Conservation (phyloP, 306 rosid species). For the Erythrophleum fordii region DNA sequence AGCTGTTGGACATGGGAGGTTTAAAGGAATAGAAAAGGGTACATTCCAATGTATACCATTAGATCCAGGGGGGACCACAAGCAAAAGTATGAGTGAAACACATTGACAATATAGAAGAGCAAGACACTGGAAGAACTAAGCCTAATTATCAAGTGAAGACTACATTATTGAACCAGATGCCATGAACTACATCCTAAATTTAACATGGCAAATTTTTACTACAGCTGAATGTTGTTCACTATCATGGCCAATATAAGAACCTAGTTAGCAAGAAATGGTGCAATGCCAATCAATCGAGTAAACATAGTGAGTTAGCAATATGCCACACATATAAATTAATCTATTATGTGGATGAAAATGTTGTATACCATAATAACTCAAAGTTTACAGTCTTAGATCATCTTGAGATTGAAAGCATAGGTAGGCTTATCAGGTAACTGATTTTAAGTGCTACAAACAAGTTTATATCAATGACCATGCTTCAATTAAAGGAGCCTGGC, state of each 20-base stretch:
- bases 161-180: background rate
- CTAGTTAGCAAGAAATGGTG: slow-evolving; percentile 15
- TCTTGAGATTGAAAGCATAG: slow-evolving; percentile 9
- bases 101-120: slow-evolving; percentile 11
- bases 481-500: slow-evolving; percentile 28
- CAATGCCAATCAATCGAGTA: slow-evolving; percentile 14
- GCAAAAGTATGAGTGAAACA: slow-evolving; percentile 17
- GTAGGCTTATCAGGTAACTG: slow-evolving; percentile 13
- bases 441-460: slow-evolving; percentile 22
- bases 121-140: background rate
- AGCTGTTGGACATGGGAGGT: slow-evolving; percentile 12
- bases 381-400: background rate
- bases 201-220: background rate
- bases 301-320: background rate
- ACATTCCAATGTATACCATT: background rate
- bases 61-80: background rate
- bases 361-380: background rate
- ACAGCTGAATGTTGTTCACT: slow-evolving; percentile 12
- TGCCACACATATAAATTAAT: background rate
- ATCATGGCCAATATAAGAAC: slow-evolving; percentile 5
- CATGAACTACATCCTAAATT: background rate
- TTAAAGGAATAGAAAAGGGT: background rate
- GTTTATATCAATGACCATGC: background rate
- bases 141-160: background rate
- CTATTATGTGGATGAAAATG: background rate